Evolutionary conservation across 2,329 filamentous ascomycete genomes (phyloP).

Genomic region (Cyphellophora europaea): DNA sequence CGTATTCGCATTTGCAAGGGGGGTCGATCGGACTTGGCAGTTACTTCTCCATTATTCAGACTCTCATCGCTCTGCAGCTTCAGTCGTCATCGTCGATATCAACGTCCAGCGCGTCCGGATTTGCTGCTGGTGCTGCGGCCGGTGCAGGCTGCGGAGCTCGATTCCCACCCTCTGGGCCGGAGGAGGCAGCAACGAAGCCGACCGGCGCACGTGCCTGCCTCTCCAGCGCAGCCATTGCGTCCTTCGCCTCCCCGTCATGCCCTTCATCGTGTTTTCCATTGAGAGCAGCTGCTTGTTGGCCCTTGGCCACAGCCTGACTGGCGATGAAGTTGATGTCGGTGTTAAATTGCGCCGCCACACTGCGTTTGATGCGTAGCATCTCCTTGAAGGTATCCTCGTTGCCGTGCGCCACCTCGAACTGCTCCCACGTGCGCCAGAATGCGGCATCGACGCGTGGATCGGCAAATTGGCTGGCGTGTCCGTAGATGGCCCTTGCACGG

Average conservation of each 20-base stretch:
- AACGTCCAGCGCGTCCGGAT: constrained; percentile 82
- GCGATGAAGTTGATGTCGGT: constrained; percentile 99
- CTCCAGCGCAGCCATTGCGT: constrained; percentile 86
- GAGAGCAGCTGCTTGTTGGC: constrained; percentile 41
- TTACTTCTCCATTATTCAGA: too few species aligned
- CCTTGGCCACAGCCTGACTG: constrained; percentile 80
- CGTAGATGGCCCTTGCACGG: constrained; percentile 87
- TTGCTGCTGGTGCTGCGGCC: constrained; percentile 41
- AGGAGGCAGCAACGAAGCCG: constrained; percentile 84
- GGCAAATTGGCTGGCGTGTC: constrained; percentile 93
- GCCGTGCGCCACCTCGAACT: constrained; percentile 93
- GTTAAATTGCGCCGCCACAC: constrained; percentile 95
- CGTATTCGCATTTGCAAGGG: too few species aligned
- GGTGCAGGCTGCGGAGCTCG: constrained; percentile 27
- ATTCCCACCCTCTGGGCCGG: constrained; percentile 57
- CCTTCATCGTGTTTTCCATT: constrained; percentile 34
- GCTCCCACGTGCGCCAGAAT: constrained; percentile 97
- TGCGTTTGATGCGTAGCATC: constrained; percentile 95
- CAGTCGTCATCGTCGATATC: constrained; percentile 42
- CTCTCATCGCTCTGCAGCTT: too few species aligned
- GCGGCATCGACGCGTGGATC: constrained; percentile 81
- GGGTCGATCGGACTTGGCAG: too few species aligned
- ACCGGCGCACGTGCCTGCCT: constrained; percentile 77
- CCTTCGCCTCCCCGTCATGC: constrained; percentile 34
- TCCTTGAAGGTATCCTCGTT: constrained; percentile 99